A percentile compares a stretch with the other conserved stretches of the same genome.
These are phyloP conservation scores for Didymellaceae sp. DNA, from an alignment of 2,329 filamentous ascomycete genomes.

Conservation along the genomic window DNA sequence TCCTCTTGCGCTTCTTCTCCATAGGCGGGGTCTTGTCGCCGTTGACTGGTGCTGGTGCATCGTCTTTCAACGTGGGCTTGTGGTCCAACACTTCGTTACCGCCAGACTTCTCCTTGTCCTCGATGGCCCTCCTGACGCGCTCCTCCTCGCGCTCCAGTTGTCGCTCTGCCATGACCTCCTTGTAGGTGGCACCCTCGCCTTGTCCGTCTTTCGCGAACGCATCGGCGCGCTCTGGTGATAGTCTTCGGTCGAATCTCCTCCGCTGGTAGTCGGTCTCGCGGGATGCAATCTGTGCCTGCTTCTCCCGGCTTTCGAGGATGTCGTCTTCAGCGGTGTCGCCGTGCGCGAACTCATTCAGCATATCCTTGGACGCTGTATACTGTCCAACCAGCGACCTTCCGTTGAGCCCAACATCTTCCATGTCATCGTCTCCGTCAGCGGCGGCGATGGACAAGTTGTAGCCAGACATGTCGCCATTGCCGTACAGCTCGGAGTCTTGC, in stretches of 20 bases:
- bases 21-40: slow-evolving; percentile 71
- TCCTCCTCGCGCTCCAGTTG: slow-evolving; percentile 95
- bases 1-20: slow-evolving; percentile 72
- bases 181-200: slow-evolving; percentile 80
- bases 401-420: slow-evolving; percentile 69
- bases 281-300: slow-evolving; percentile 87
- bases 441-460: slow-evolving; percentile 90
- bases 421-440: slow-evolving; percentile 78
- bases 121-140: slow-evolving; percentile 79
- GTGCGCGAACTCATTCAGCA: slow-evolving; percentile 92
- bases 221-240: slow-evolving; percentile 86
- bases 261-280: slow-evolving; percentile 98
- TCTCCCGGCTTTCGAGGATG: slow-evolving; percentile 82
- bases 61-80: slow-evolving; percentile 74
- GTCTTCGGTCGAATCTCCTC: slow-evolving; percentile 81
- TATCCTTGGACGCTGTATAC: slow-evolving; percentile 89
- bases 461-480: slow-evolving; percentile 80
- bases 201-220: slow-evolving; percentile 79
- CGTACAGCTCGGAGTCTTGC: slow-evolving; percentile 87
- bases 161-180: slow-evolving; percentile 86
- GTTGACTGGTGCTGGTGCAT: slow-evolving; percentile 71
- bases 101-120: slow-evolving; percentile 71
- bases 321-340: slow-evolving; percentile 94
- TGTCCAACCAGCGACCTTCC: slow-evolving; percentile 86
- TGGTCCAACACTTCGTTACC: slow-evolving; percentile 69